phyloP scores from a whole-genome alignment of 2,329 filamentous ascomycete genomes.

The Aspergillus neotritici region DNA sequence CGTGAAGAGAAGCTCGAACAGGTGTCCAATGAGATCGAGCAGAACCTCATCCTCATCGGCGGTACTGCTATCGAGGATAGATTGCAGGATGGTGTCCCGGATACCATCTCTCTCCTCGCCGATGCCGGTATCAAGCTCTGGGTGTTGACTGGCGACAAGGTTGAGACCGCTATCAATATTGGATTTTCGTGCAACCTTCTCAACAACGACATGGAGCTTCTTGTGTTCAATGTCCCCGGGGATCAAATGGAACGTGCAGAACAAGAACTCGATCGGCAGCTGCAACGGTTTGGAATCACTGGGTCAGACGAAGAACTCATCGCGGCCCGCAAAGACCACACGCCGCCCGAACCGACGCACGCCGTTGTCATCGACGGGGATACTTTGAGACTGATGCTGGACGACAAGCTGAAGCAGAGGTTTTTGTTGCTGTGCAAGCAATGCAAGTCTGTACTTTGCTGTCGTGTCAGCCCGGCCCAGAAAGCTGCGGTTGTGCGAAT shows the following conservation, averaged over 20 bases:
- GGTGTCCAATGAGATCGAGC: slow-evolving; percentile 85
- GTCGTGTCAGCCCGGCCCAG: slow-evolving; percentile 91
- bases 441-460: slow-evolving; percentile 94
- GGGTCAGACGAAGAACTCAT: slow-evolving; percentile 82
- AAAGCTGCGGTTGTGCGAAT: slow-evolving; percentile 95
- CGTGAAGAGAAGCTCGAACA: slow-evolving; percentile 91
- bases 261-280: slow-evolving; percentile 66
- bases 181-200: slow-evolving; percentile 97
- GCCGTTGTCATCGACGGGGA: slow-evolving; percentile 94
- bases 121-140: slow-evolving; percentile 96
- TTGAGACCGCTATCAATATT: slow-evolving; percentile 99
- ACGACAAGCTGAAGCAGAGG: slow-evolving; percentile 78
- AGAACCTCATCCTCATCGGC: slow-evolving; percentile 78
- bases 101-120: slow-evolving; percentile 85
- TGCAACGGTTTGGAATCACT: slow-evolving; percentile 68
- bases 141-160: slow-evolving; percentile 97
- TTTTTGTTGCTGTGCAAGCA: slow-evolving; percentile 95
- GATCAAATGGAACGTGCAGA: slow-evolving; percentile 62
- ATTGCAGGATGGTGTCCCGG: slow-evolving; percentile 91
- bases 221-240: slow-evolving; percentile 80
- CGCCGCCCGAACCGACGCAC: slow-evolving; percentile 79
- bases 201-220: slow-evolving; percentile 95
- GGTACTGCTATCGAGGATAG: slow-evolving; percentile 97
- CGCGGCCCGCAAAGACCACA: slow-evolving; percentile 73
- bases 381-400: slow-evolving; percentile 78